phyloP scores from a whole-genome alignment of 768 basidiomycete genomes.

The Amanita molliuscula region DNA sequence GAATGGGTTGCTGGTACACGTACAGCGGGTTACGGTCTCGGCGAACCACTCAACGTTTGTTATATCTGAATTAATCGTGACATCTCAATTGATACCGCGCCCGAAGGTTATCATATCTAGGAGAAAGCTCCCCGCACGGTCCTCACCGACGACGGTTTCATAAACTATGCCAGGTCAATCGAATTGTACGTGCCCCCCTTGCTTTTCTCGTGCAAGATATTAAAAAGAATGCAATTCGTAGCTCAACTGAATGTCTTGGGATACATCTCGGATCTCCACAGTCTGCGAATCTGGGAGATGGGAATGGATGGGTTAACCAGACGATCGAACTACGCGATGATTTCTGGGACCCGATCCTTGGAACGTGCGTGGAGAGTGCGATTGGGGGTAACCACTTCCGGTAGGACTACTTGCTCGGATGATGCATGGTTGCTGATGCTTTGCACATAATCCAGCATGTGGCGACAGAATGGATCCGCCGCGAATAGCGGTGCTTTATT shows the following conservation, averaged over 20 bases:
- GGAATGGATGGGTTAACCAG: conserved; percentile 47
- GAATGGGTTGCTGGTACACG: background rate
- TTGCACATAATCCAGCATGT: background rate
- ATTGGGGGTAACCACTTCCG: conserved; percentile 77
- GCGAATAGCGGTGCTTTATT: conserved; percentile 45
- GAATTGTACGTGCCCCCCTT: conserved; percentile 39
- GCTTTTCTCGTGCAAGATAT: conserved; percentile 15
- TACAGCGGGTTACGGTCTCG: conserved; percentile 25
- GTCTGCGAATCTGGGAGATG: conserved; percentile 71
- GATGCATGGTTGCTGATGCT: background rate
- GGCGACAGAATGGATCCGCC: conserved; percentile 23
- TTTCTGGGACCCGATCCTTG: conserved; percentile 48
- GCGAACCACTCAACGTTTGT: conserved; percentile 72
- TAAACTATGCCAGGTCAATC: conserved; percentile 51
- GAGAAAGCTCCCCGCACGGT: conserved; percentile 46
- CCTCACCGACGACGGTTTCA: conserved; percentile 42
- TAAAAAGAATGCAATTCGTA: background rate
- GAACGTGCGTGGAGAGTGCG: conserved; percentile 72
- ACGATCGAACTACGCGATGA: conserved; percentile 65
- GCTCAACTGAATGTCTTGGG: conserved; percentile 58
- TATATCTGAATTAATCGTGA: conserved; percentile 20
- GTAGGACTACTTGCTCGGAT: conserved; percentile 17
- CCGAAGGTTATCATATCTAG: conserved; percentile 54
- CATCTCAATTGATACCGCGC: background rate
- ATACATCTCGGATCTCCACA: conserved; percentile 60